Conservation (phyloP, 2,329 filamentous ascomycete genomes). For the Phialophora expanda region DNA sequence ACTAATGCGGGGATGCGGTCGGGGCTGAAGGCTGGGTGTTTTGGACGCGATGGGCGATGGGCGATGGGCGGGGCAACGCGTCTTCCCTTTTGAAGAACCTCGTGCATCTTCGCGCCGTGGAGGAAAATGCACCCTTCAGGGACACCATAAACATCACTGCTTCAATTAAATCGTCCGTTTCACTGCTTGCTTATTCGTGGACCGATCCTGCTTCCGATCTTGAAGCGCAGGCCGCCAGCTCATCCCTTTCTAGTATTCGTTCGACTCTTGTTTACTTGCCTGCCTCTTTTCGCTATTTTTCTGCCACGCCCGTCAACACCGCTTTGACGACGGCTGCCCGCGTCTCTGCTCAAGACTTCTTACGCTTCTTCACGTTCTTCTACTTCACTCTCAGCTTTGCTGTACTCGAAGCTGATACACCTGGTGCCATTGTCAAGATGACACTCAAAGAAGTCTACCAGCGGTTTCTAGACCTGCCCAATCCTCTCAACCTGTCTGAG, state of each 20-base stretch:
- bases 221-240: neutral
- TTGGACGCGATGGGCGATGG: slow-evolving; percentile 28
- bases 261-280: slow-evolving; percentile 3
- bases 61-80: slow-evolving; percentile 25
- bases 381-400: neutral
- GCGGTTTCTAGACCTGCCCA: slow-evolving; percentile 73
- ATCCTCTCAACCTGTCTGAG: slow-evolving; percentile 65
- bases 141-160: slow-evolving; percentile 15
- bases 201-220: neutral
- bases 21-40: slow-evolving; percentile 12
- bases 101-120: slow-evolving; percentile 9
- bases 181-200: slow-evolving; percentile 1
- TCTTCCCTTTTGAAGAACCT: slow-evolving; percentile 22
- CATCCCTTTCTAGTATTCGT: slow-evolving; percentile 4
- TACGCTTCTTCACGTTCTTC: neutral
- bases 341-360: neutral
- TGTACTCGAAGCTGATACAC: neutral
- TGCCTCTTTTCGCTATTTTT: neutral
- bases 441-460: slow-evolving; percentile 63
- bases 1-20: slow-evolving; percentile 17
- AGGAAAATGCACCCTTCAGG: slow-evolving; percentile 18
- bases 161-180: slow-evolving; percentile 7
- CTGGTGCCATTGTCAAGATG: slow-evolving; percentile 42
- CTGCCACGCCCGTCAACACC: slow-evolving; percentile 15
- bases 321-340: neutral